Evolutionary conservation across 2,329 filamentous ascomycete genomes (phyloP).

Genomic region (Monosporascus cannonballus): DNA sequence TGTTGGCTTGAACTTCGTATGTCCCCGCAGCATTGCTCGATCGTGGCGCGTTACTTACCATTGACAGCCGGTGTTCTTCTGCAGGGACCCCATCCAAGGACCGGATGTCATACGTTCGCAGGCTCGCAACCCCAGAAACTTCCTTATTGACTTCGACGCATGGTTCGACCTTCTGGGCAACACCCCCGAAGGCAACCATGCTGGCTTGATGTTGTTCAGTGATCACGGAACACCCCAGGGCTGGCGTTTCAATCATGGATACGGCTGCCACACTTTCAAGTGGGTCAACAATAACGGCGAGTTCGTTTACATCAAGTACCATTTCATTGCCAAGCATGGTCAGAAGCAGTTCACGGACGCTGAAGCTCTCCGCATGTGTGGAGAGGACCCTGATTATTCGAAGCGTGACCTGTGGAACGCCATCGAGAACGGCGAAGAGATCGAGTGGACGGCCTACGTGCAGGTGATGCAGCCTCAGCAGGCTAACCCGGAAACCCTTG

Average conservation of each 20-base stretch:
- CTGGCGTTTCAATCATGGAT: conserved; percentile 35
- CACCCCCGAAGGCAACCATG: conserved; percentile 41
- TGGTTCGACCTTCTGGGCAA: conserved; percentile 43
- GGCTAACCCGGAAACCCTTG: conserved; percentile 43
- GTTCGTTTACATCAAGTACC: conserved; percentile 46
- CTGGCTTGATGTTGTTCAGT: conserved; percentile 42
- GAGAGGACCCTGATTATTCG: conserved; percentile 44
- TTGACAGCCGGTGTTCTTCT: conserved; percentile 38
- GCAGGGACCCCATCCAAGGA: conserved; percentile 39
- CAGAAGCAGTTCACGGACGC: conserved; percentile 40
- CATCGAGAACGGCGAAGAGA: conserved; percentile 45
- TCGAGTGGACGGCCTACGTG: conserved; percentile 49
- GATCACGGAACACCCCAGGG: conserved; percentile 43
- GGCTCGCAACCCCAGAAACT: conserved; percentile 39
- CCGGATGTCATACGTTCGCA: conserved; percentile 43
- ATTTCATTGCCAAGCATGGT: conserved; percentile 40
- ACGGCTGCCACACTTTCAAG: conserved; percentile 41
- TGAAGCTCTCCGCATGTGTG: conserved; percentile 37
- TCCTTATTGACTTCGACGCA: conserved; percentile 41
- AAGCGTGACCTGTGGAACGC: conserved; percentile 50
- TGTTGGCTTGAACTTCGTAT: conserved; percentile 36
- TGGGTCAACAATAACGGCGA: conserved; percentile 40
- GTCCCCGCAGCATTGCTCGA: no score
- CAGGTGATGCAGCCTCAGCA: conserved; percentile 51
- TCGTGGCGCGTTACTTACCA: no score